Evolutionary conservation across 495 filamentous ascomycete species (phyloP).

Genomic region (Lasiosphaeria miniovina): DNA sequence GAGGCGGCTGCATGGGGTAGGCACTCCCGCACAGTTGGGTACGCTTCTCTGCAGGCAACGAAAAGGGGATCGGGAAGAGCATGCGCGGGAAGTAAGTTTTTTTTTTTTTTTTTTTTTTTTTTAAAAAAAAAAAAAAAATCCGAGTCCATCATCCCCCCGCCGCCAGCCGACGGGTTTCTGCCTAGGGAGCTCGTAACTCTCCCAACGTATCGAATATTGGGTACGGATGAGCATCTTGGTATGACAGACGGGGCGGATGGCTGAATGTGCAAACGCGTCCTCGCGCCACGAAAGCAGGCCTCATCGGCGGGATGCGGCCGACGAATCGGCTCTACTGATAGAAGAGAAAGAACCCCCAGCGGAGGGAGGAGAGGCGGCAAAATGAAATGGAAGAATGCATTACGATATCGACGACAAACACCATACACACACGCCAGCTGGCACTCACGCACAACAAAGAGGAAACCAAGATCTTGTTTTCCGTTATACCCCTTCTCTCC

Average conservation of each 20-base stretch:
- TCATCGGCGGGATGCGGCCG: not conserved
- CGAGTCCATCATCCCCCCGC: not conserved
- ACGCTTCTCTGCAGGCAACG: too few species aligned
- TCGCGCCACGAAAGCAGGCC: not conserved
- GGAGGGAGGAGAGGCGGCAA: not conserved
- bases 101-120: not conserved
- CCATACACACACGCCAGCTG: not conserved
- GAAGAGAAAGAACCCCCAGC: not conserved
- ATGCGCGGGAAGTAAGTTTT: too few species aligned
- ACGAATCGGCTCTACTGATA: not conserved
- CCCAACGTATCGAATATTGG: not conserved
- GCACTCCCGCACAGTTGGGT: too few species aligned
- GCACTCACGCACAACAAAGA: too few species aligned
- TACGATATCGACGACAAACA: not conserved
- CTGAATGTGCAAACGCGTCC: too few species aligned
- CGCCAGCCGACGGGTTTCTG: slow-evolving; percentile 1
- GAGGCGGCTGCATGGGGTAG: too few species aligned
- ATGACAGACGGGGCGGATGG: too few species aligned
- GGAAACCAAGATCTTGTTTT: too few species aligned
- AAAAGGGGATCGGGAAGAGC: too few species aligned
- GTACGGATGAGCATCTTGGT: not conserved
- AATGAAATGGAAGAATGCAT: not conserved
- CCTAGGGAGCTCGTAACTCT: too few species aligned
- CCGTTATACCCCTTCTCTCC: too few species aligned
- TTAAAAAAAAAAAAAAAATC: not conserved